Base-by-base conservation (phyloP, 495 filamentous ascomycete species). In the Neurospora sp. region DNA sequence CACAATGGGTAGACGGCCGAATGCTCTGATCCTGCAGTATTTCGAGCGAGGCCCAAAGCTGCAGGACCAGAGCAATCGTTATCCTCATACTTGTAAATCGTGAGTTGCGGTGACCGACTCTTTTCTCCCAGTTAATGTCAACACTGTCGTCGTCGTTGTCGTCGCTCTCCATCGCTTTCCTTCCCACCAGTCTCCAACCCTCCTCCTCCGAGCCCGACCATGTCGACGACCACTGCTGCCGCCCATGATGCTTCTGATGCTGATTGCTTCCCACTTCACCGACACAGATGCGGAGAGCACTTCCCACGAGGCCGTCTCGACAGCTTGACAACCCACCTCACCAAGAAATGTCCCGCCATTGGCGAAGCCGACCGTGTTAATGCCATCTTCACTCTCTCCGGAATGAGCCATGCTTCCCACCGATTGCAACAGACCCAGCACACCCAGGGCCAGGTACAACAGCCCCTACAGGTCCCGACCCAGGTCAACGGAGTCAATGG, bases 291-390 rank as follows among this genome's bases (percentile, higher is more conserved):
- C 77, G 92, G 92, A 69, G 92, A 95, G 77, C 88, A 90, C 76
- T 95, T 95, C 73, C 92, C 92, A 62, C 94, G 94, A 76, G 93
- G 93, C 75, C 88, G 93, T 70, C 89, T 92, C 78, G 93, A 97
- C 74, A 92, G 88, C 77, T 82, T 97, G 23, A 91, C 88, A 40
- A 90, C 84, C 75, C 93, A 97, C 78, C 83, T 97, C 69, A 87
- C 91, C 59, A 94, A 93, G 81, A 93, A 91, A 82, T 97, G 93
- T 78, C 90, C 90, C 54, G 91, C 90, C 23, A 90, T 94, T 39
- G 85, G 88, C 41, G 82, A 90, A 72, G 85, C 86, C 54, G 90
- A 92, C 72, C 87, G 91, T 27, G 88, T 90, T 79, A 88, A 88
- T 75, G 90, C 90, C 70, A 80, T 91, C 62, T 81, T 92, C 73